Evolutionary conservation across 2,329 filamentous ascomycete genomes (phyloP), one percentile per base, ranked within the genome.

Genomic region (Xylariaceae sp.): DNA sequence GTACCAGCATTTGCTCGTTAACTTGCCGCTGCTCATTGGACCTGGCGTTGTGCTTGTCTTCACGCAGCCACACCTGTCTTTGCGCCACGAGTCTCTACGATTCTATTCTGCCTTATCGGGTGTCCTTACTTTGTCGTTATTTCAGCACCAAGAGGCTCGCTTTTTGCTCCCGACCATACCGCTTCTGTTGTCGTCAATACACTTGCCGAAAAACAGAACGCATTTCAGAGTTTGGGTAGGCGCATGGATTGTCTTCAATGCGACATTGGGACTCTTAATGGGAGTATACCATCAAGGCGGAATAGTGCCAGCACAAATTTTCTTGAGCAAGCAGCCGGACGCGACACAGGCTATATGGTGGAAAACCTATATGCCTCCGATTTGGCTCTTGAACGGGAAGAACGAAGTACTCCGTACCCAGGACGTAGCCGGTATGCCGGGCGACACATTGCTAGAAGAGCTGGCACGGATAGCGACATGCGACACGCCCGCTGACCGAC

Each of bases 281-380:
- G 88, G 88, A n/a, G 74, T 83, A 3, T 92, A 89, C 66, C 88
- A 92, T 68, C 88, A 92, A 71, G 88, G 86, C 31, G 88, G 88
- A 43, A 81, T 91, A 30, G 79, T 92, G 1, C 86, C 88, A 0
- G 84, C 83, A 5, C 88, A 92, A 65, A 82, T 87, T 0, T 89
- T 89, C 67, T 77, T 92, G 65, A 87, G 84, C 65, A 81, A 80
- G 52, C 84, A 88, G 60, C 77, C 81, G 3, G 85, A 87, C 59
- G 83, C 87, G 6, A 84, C 83, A 1, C 78, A 86, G 35, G 86
- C 85, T 3, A 77, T 88, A 49, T 92, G 88, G 88, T 92, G 88
- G 88, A 91, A 91, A 69, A 91, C 88, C 1, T 91, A 91, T 67
- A 88, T 85, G 67, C 88, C 88, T 19, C 88, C 88, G 0, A 85